phyloP scores from a whole-genome alignment of 2,329 filamentous ascomycete genomes.

The Alternaria triticimaculans region DNA sequence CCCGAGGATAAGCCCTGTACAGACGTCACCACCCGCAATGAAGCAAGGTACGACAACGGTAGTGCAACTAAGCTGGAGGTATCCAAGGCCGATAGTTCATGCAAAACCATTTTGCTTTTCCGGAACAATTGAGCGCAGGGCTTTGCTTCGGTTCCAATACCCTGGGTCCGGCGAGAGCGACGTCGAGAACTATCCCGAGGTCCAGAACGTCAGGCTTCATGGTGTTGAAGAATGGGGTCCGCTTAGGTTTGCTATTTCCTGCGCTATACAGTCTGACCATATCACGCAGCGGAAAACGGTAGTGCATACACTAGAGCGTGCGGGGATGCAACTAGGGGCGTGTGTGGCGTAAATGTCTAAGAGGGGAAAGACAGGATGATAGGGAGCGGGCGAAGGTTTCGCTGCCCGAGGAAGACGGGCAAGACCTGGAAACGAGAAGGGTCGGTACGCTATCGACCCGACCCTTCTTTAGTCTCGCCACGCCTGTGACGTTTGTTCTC shows the following conservation, averaged over 20 bases:
- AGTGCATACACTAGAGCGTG: neutral
- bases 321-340: neutral
- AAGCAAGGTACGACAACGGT: neutral
- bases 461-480: neutral
- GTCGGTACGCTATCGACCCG: neutral
- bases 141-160: neutral
- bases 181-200: neutral
- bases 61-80: neutral
- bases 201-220: neutral
- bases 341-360: neutral
- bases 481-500: neutral
- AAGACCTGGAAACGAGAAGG: neutral
- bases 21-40: neutral
- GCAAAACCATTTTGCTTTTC: neutral
- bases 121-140: neutral
- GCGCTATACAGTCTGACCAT: conserved; percentile 14
- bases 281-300: neutral
- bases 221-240: conserved; percentile 14
- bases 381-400: neutral
- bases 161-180: neutral
- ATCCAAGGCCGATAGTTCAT: neutral
- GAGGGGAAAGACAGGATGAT: neutral
- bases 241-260: conserved; percentile 23
- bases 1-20: neutral
- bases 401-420: too few relatives aligned